Evolutionary conservation across 1,284 basidiomycete species (phyloP), one percentile per base, ranked within the genome.

Genomic region (Sphagnurus paluster): DNA sequence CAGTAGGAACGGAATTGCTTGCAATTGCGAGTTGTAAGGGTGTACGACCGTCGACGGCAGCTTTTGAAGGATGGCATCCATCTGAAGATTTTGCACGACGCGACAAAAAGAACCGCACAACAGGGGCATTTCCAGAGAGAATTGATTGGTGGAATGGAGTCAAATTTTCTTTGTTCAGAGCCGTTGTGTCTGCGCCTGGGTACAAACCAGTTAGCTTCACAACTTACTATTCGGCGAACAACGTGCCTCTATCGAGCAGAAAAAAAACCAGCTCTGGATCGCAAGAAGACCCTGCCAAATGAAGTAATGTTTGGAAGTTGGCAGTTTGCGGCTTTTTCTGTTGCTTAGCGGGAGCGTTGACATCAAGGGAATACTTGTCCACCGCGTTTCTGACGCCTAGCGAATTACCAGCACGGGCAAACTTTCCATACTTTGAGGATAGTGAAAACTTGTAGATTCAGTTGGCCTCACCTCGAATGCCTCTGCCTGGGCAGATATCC

Each of bases 21-120:
- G 54, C 55, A 46, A 71, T 61, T 5, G 68, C 67, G 17, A 71
- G 53, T 49, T 67, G 65, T 38, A 69, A 57, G n/a, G 67, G 68
- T 1, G 67, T 67, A n/a, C 56, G 58, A 6, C 65, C 65, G 43
- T 66, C 64, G 24, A 56, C 49, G 23, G 61, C 55, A 39, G 63
- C 63, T 53, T 65, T 68, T 7, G 64, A 68, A 10, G 67, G 64
- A 52, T 69, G 66, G 28, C 60, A 66, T 24, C 58, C 61, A 25
- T 65, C 62, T 10, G 58, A 56, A 13, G 56, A 43, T 46, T 59
- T 62, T 25, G 58, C 54, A 14, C 60, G 61, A 25, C 58, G 58
- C n/a, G 57, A 48, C 29, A 69, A 50, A 46, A 68, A 63, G 50
- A 59, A 66, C 35, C 54, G 57, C 4, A 64, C 65, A 39, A 62